Conservation (phyloP, 2,329 filamentous ascomycete species). For the Coniochaeta hoffmannii region DNA sequence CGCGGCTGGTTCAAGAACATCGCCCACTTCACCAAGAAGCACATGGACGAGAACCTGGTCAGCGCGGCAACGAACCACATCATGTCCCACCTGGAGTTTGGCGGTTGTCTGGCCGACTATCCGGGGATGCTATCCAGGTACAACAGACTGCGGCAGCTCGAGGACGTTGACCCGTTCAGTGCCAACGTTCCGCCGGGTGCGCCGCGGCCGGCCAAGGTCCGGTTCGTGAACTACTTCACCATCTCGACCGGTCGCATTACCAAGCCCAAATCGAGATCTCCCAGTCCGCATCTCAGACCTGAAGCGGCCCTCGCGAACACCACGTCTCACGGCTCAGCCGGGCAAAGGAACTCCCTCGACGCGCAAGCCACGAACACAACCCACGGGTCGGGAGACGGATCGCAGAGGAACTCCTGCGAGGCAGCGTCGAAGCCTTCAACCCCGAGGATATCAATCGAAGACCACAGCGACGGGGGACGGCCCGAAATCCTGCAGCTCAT, state of each 20-base stretch:
- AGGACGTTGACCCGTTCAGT: slow-evolving; percentile 56
- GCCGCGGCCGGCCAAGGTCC: slow-evolving; percentile 45
- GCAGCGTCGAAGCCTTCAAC: slow-evolving; percentile 17
- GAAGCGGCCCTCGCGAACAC: slow-evolving; percentile 6
- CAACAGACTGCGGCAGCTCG: slow-evolving; percentile 58
- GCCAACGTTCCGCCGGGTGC: slow-evolving; percentile 24
- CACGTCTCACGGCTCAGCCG: not conserved
- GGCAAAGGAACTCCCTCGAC: not conserved
- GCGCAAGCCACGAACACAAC: not conserved
- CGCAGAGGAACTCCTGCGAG: not conserved
- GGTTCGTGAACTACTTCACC: slow-evolving; percentile 89
- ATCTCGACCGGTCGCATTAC: slow-evolving; percentile 70
- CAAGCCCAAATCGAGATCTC: slow-evolving; percentile 19
- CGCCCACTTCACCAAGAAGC: slow-evolving; percentile 74
- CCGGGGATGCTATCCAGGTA: slow-evolving; percentile 64
- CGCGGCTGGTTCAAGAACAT: slow-evolving; percentile 62
- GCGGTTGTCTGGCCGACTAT: slow-evolving; percentile 72
- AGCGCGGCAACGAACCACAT: slow-evolving; percentile 67
- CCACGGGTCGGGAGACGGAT: not conserved
- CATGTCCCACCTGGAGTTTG: slow-evolving; percentile 77
- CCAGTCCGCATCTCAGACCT: slow-evolving; percentile 7
- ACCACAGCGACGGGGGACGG: slow-evolving; percentile 27
- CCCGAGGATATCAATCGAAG: slow-evolving; percentile 36
- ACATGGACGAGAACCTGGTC: slow-evolving; percentile 60
- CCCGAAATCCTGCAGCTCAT: slow-evolving; percentile 11